These are phyloP conservation scores for Penicillium sp. DNA, from an alignment of 2,329 filamentous ascomycete species.

Conservation along the genomic window DNA sequence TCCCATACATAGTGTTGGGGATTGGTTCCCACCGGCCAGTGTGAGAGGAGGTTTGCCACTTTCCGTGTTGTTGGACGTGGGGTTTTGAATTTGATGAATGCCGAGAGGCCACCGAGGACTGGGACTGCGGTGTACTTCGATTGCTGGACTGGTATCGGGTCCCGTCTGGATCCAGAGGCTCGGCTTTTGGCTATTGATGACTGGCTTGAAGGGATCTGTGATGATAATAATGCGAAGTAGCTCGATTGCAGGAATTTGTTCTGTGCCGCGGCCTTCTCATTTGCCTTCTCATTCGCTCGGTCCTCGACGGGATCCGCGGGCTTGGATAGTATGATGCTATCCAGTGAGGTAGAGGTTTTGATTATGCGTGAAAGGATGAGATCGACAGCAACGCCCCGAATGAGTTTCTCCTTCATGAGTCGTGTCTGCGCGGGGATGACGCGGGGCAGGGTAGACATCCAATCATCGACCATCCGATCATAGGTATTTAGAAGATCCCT, in stretches of 20 bases:
- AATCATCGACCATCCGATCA: slow-evolving; percentile 31
- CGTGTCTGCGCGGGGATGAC: slow-evolving; percentile 31
- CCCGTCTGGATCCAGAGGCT: not conserved
- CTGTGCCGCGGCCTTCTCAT: slow-evolving; percentile 2
- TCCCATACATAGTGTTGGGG: slow-evolving; percentile 32
- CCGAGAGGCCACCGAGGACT: slow-evolving; percentile 20
- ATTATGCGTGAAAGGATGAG: slow-evolving; percentile 30
- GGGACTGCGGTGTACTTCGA: slow-evolving; percentile 1
- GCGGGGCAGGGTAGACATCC: slow-evolving; percentile 29
- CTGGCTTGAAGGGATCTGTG: slow-evolving; percentile 2
- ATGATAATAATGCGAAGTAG: slow-evolving; percentile 2
- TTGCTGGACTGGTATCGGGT: not conserved
- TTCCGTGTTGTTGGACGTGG: slow-evolving; percentile 18
- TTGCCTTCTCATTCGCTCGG: not conserved
- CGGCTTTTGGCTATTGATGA: not conserved
- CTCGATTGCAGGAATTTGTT: slow-evolving; percentile 2
- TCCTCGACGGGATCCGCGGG: not conserved
- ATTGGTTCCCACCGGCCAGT: slow-evolving; percentile 30
- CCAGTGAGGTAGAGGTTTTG: slow-evolving; percentile 11
- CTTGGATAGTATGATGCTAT: not conserved
- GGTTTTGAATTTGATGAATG: slow-evolving; percentile 24
- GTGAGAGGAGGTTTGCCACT: slow-evolving; percentile 26
- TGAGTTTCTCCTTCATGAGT: slow-evolving; percentile 32
- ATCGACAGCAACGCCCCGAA: slow-evolving; percentile 31
- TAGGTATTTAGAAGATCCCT: slow-evolving; percentile 26